A percentile compares a stretch with the other conserved stretches of the same genome.
Evolutionary conservation across 148 eudicot species (phyloP).

Genomic region (Suaeda aralocaspica): DNA sequence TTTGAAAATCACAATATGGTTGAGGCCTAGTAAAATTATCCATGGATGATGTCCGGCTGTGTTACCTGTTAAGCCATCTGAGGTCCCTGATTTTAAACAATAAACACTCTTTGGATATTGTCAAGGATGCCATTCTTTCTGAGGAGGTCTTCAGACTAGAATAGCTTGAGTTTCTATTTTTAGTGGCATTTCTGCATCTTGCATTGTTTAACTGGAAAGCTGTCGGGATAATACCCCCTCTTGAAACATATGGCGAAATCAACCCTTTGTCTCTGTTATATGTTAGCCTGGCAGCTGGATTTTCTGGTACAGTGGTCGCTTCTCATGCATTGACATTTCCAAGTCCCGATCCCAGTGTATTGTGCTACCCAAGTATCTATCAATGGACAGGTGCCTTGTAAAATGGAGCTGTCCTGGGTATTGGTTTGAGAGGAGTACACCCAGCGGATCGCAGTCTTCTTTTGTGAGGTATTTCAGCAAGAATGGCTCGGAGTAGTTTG

Average conservation of each 20-base stretch:
- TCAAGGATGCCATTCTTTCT: constrained; percentile 69
- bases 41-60: constrained; percentile 97
- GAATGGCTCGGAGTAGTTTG: constrained; percentile 86
- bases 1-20: constrained; percentile 40
- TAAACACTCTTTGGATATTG: constrained; percentile 42
- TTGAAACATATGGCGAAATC: constrained; percentile 61
- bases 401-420: constrained; percentile 73
- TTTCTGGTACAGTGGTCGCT: constrained; percentile 79
- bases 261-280: constrained; percentile 74
- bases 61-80: constrained; percentile 83
- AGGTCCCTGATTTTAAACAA: constrained; percentile 63
- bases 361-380: constrained; percentile 69
- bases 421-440: constrained; percentile 88
- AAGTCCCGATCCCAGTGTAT: constrained; percentile 72
- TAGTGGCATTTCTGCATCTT: constrained; percentile 63
- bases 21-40: constrained; percentile 68
- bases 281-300: constrained; percentile 75
- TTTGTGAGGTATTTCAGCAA: constrained; percentile 58
- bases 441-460: constrained; percentile 80
- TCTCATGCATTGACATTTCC: constrained; percentile 92
- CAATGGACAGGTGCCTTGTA: constrained; percentile 76
- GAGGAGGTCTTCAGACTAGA: constrained; percentile 79
- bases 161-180: constrained; percentile 71
- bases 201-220: constrained; percentile 83
- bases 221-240: constrained; percentile 68